Evolutionary conservation across 2,329 filamentous ascomycete species (phyloP).

Genomic region (Apiospora rasikravindrae): DNA sequence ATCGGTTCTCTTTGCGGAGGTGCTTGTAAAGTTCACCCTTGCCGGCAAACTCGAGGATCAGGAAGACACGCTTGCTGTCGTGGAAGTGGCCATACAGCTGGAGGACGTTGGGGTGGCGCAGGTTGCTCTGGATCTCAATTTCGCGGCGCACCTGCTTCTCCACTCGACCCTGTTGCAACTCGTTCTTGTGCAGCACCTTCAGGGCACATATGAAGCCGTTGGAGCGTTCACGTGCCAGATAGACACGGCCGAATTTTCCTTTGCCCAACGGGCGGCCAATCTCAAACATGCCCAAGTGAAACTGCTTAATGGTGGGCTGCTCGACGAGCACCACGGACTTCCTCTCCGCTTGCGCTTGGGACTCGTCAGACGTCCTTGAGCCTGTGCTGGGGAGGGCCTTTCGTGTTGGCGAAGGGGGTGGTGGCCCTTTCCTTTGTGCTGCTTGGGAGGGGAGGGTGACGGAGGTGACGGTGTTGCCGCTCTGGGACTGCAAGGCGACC

Average conservation of each 20-base stretch:
- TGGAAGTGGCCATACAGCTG: slow-evolving; percentile 88
- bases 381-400: slow-evolving; percentile 52
- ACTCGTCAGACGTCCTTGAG: slow-evolving; percentile 53
- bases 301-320: slow-evolving; percentile 65
- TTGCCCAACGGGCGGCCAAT: slow-evolving; percentile 86
- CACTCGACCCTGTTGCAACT: slow-evolving; percentile 76
- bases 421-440: slow-evolving; percentile 56
- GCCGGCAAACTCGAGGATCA: slow-evolving; percentile 86
- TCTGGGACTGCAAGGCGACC: slow-evolving; percentile 80
- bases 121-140: slow-evolving; percentile 88
- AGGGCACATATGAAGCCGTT: slow-evolving; percentile 85
- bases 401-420: slow-evolving; percentile 56
- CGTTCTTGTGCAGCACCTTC: slow-evolving; percentile 85
- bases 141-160: slow-evolving; percentile 88
- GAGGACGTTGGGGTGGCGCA: slow-evolving; percentile 84
- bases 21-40: slow-evolving; percentile 91
- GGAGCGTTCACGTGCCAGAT: slow-evolving; percentile 79
- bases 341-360: slow-evolving; percentile 50
- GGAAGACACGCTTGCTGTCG: slow-evolving; percentile 84
- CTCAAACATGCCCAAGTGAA: slow-evolving; percentile 93
- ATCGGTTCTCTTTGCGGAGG: slow-evolving; percentile 76
- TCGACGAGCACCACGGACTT: slow-evolving; percentile 59
- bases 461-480: slow-evolving; percentile 64
- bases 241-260: slow-evolving; percentile 87
- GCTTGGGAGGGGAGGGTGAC: slow-evolving; percentile 72